Evolutionary conservation across 2,329 filamentous ascomycete genomes (phyloP).

Genomic region (Intubia oerlemansii): DNA sequence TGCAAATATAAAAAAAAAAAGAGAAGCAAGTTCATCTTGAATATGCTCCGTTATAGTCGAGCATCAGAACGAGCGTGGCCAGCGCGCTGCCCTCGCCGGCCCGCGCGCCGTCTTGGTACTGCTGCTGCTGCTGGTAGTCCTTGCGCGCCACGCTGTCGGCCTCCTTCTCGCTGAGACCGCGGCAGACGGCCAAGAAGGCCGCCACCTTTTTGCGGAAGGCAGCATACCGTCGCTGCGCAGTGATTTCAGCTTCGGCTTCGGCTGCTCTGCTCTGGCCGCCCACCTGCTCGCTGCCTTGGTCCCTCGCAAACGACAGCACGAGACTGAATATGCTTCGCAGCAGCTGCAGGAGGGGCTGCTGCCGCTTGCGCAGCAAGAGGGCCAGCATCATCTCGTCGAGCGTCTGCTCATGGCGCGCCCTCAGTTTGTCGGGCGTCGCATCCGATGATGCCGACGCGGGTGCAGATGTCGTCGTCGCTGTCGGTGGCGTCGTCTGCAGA

Average conservation of each 20-base stretch:
- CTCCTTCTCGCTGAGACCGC: constrained; percentile 42
- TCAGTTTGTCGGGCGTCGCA: constrained; percentile 41
- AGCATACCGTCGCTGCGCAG: constrained; percentile 29
- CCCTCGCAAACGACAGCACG: constrained; percentile 50
- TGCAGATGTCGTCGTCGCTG: no score
- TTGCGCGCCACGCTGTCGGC: constrained; percentile 16
- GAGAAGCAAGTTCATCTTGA: no score
- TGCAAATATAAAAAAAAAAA: no score
- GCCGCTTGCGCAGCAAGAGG: constrained; percentile 52
- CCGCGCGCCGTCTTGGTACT: constrained; percentile 4
- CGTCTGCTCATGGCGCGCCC: constrained; percentile 47
- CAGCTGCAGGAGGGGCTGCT: constrained; percentile 49
- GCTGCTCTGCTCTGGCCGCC: not conserved
- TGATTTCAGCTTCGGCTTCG: constrained; percentile 12
- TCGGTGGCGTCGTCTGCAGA: no score
- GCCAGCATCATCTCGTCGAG: constrained; percentile 57
- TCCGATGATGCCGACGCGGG: constrained; percentile 11
- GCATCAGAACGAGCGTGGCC: constrained; percentile 11
- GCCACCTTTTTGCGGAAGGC: constrained; percentile 50
- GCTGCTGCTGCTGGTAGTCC: constrained; percentile 8
- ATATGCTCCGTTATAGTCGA: constrained; percentile 13
- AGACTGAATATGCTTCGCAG: constrained; percentile 56
- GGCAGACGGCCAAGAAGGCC: constrained; percentile 54
- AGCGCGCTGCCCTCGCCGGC: constrained; percentile 7
- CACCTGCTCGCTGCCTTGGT: no score